Conservation (phyloP, 73 alveolate species). For the Effrenium voratum region DNA sequence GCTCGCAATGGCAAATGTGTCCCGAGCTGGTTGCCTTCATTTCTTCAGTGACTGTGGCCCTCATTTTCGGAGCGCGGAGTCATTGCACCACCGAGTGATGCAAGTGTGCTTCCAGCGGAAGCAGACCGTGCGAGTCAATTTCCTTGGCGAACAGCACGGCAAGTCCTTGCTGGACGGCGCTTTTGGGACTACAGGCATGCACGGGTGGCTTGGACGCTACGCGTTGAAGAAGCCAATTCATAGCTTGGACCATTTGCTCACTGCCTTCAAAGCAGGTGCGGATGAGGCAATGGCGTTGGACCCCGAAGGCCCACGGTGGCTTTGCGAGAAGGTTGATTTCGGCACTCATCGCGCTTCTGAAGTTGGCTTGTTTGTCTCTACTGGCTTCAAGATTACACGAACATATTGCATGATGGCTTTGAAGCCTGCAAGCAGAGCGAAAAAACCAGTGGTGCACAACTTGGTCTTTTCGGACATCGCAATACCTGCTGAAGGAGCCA, state of each 20-base stretch:
- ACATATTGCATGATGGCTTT: slow-evolving; percentile 5
- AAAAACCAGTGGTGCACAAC: background rate
- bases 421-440: background rate
- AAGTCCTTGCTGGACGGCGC: no score
- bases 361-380: background rate
- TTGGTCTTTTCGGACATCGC: background rate
- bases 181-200: no score
- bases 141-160: no score
- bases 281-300: background rate
- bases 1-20: background rate
- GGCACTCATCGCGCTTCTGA: background rate
- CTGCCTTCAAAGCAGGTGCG: background rate
- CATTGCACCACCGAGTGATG: no score
- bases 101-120: no score
- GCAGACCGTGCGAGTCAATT: no score
- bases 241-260: background rate
- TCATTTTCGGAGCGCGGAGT: no score
- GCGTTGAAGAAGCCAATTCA: background rate
- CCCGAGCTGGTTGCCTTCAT: background rate
- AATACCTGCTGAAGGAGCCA: background rate
- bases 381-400: background rate
- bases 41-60: no score
- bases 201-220: slow-evolving; percentile 34
- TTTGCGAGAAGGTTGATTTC: background rate
- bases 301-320: slow-evolving; percentile 24